Evolutionary conservation across 352 stramenopile species (phyloP).

Genomic region (Globisporangium uncinulatum): DNA sequence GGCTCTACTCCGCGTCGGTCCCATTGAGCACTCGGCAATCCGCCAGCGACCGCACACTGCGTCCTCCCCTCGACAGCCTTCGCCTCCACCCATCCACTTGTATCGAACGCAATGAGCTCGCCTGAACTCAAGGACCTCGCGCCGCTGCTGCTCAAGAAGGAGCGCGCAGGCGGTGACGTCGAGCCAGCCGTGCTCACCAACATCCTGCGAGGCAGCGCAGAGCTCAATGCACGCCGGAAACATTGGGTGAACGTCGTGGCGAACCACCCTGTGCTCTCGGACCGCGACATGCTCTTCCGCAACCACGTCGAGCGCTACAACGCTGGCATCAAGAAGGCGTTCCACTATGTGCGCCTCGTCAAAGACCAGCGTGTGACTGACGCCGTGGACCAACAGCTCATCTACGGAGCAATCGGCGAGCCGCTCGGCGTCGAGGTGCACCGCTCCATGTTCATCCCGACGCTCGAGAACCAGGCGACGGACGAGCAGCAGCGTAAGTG

Average conservation of each 20-base stretch:
- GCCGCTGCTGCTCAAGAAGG: conserved; percentile 50
- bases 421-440: conserved; percentile 46
- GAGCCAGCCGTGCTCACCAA: conserved; percentile 27
- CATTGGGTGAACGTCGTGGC: conserved; percentile 16
- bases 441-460: conserved; percentile 60
- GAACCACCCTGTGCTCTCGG: conserved; percentile 35
- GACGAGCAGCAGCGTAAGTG: conserved; percentile 59
- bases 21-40: no score
- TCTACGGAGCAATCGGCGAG: conserved; percentile 42
- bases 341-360: conserved; percentile 31
- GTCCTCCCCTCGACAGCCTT: no score
- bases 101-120: no score
- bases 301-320: conserved; percentile 39
- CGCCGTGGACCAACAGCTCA: conserved; percentile 24
- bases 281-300: conserved; percentile 40
- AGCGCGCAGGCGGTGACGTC: conserved; percentile 43
- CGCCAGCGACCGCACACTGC: no score
- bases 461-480: conserved; percentile 59
- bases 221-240: conserved; percentile 36
- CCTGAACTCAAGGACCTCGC: conserved; percentile 52
- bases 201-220: conserved; percentile 24
- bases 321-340: conserved; percentile 28
- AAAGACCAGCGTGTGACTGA: conserved; percentile 25
- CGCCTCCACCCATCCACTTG: no score
- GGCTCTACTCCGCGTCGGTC: no score